phyloP scores from a whole-genome alignment of 164 flowering plant genomes.

The Dillenia turbinata region DNA sequence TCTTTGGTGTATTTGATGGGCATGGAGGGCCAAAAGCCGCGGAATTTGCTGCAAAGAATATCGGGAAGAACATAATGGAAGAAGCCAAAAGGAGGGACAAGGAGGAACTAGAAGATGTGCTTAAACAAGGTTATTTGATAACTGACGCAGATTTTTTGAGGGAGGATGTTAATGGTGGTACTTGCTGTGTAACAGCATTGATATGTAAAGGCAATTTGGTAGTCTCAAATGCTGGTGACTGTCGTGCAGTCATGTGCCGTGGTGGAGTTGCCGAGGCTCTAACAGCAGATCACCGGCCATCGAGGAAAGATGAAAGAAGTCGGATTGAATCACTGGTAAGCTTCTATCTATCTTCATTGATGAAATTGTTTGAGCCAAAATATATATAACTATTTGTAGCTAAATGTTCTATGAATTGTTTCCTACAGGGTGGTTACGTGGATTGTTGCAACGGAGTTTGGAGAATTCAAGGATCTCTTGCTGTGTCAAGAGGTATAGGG shows the following conservation, averaged over 20 bases:
- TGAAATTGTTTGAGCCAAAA: not conserved
- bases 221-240: constrained; percentile 86
- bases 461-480: constrained; percentile 86
- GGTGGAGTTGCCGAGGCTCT: constrained; percentile 76
- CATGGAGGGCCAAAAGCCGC: constrained; percentile 74
- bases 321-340: constrained; percentile 62
- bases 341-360: not conserved
- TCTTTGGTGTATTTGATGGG: constrained; percentile 73
- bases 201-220: constrained; percentile 50
- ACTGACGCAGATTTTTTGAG: constrained; percentile 61
- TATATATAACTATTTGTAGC: not conserved
- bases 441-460: constrained; percentile 65
- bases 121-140: constrained; percentile 50
- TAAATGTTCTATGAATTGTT: not conserved
- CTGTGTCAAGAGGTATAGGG: constrained; percentile 86
- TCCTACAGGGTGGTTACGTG: constrained; percentile 80
- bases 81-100: constrained; percentile 21
- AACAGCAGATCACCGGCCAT: constrained; percentile 75
- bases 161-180: constrained; percentile 48
- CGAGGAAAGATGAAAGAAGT: constrained; percentile 52
- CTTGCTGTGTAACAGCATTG: constrained; percentile 80
- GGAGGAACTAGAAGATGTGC: constrained; percentile 38
- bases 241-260: constrained; percentile 81
- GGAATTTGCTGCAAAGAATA: constrained; percentile 49
- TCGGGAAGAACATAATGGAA: constrained; percentile 31